phyloP scores from a whole-genome alignment of 1,284 basidiomycete species.

The Microbotryum violaceum region DNA sequence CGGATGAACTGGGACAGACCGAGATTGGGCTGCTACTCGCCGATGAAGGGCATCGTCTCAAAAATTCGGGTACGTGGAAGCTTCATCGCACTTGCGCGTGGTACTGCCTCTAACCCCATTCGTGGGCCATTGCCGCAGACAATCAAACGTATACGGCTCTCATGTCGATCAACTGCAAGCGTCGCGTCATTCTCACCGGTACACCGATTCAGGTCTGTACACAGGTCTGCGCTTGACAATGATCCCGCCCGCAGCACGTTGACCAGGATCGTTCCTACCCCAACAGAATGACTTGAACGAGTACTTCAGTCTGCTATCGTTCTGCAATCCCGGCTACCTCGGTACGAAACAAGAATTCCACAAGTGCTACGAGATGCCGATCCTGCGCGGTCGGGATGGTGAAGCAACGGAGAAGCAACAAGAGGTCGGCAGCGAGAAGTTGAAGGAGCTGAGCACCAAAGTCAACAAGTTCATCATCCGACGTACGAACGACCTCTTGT shows the following conservation, averaged over 20 bases:
- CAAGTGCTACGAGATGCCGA: slow-evolving; percentile 92
- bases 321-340: slow-evolving; percentile 93
- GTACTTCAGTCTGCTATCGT: slow-evolving; percentile 92
- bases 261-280: neutral
- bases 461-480: slow-evolving; percentile 97
- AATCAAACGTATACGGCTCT: slow-evolving; percentile 73
- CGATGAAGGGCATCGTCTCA: slow-evolving; percentile 94
- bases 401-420: slow-evolving; percentile 78
- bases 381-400: slow-evolving; percentile 87
- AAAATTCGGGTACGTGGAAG: slow-evolving; percentile 71
- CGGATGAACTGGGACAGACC: slow-evolving; percentile 64
- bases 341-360: slow-evolving; percentile 88
- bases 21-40: slow-evolving; percentile 85
- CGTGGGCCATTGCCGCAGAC: slow-evolving; percentile 11
- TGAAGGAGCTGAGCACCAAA: slow-evolving; percentile 82
- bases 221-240: neutral
- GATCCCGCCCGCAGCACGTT: neutral
- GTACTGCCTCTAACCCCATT: neutral
- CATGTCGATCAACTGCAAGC: slow-evolving; percentile 73
- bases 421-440: slow-evolving; percentile 75
- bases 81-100: neutral
- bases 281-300: slow-evolving; percentile 89
- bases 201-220: slow-evolving; percentile 70
- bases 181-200: slow-evolving; percentile 93
- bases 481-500: slow-evolving; percentile 90